These are phyloP conservation scores for Hypoxylon sp. DNA, from an alignment of 2,329 filamentous ascomycete species.

Conservation along the genomic window DNA sequence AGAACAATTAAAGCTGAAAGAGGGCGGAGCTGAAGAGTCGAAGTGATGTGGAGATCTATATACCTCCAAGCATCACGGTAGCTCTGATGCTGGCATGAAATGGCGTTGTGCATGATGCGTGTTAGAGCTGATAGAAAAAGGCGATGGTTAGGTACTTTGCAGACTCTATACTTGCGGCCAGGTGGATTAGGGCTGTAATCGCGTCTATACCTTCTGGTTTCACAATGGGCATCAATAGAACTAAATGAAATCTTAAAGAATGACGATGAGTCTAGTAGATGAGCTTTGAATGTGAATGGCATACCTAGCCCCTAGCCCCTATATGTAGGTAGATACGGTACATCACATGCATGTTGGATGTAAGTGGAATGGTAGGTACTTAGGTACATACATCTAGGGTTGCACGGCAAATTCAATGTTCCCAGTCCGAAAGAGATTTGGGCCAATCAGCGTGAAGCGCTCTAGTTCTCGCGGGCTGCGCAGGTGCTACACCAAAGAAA, in stretches of 20 bases:
- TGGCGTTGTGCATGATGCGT: conserved; percentile 28
- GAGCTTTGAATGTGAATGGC: background rate
- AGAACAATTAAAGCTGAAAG: conserved; percentile 44
- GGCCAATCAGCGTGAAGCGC: conserved; percentile 46
- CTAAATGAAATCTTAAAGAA: background rate
- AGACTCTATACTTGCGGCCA: background rate
- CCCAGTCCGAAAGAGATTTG: conserved; percentile 29
- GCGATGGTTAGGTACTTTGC: background rate
- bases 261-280: background rate
- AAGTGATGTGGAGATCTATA: conserved; percentile 27
- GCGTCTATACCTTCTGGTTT: background rate
- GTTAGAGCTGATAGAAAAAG: conserved; percentile 28
- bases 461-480: conserved; percentile 21
- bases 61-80: conserved; percentile 27
- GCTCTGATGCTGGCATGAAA: conserved; percentile 15
- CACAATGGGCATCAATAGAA: background rate
- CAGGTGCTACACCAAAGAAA: conserved; percentile 24
- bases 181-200: background rate
- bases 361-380: conserved; percentile 14
- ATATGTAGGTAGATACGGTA: background rate
- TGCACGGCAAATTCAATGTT: conserved; percentile 50
- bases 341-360: too few relatives aligned
- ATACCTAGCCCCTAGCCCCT: too few relatives aligned
- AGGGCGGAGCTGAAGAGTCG: conserved; percentile 33
- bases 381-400: conserved; percentile 7